Evolutionary conservation across 257 asterid species (phyloP).

Genomic region (Jacaranda mimosifolia): DNA sequence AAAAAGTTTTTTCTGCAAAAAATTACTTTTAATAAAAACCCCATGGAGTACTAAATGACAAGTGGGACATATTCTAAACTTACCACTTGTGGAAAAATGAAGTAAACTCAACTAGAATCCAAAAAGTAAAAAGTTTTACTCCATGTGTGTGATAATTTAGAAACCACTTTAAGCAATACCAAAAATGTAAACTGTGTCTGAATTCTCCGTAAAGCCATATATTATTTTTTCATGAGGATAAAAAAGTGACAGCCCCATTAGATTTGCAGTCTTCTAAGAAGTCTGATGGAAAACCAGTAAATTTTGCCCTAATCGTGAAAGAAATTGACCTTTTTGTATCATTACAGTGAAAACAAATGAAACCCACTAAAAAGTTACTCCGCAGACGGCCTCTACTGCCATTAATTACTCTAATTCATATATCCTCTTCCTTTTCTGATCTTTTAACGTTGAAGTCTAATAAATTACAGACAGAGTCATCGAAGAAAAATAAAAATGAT

Average conservation of each 20-base stretch:
- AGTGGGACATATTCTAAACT: constrained; percentile 28
- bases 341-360: constrained; percentile 16
- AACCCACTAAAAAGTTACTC: not conserved
- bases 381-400: no score
- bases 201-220: constrained; percentile 37
- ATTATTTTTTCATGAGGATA: not conserved
- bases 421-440: no score
- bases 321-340: constrained; percentile 1
- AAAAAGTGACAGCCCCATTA: not conserved
- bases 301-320: constrained; percentile 6
- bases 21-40: not conserved
- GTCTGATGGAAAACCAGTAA: not conserved
- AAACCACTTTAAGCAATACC: constrained; percentile 41
- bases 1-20: not conserved
- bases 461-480: not conserved
- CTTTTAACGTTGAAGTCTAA: no score
- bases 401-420: no score
- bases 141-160: not conserved
- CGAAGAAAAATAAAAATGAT: not conserved
- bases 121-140: constrained; percentile 28
- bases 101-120: constrained; percentile 35
- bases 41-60: constrained; percentile 34
- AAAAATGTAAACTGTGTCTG: constrained; percentile 34
- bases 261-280: constrained; percentile 17
- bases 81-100: constrained; percentile 41